Percentiles rank a stretch among this genome's conserved stretches.
phyloP scores from a whole-genome alignment of 208 protist species.

The Naegleria lovaniensis region DNA sequence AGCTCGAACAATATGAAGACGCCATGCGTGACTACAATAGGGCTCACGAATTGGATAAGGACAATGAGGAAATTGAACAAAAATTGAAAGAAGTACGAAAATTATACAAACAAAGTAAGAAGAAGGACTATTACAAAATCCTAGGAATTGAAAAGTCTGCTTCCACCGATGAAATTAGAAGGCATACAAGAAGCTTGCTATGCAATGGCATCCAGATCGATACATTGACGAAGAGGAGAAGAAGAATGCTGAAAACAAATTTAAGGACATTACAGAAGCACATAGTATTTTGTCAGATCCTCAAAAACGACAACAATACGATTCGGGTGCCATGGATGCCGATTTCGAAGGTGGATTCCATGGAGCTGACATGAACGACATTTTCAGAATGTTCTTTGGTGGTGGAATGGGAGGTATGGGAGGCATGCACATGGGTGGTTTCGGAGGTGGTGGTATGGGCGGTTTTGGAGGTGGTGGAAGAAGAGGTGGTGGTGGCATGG shows the following conservation, averaged over 20 bases:
- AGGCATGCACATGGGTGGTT: background rate
- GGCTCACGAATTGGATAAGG: conserved; percentile 60
- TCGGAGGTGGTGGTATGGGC: background rate
- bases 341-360: too few relatives aligned
- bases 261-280: conserved; percentile 68
- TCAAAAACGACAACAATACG: conserved; percentile 31
- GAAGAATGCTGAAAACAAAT: conserved; percentile 57
- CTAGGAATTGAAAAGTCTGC: conserved; percentile 59
- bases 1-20: conserved; percentile 72
- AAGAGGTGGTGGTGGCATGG: background rate
- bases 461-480: background rate
- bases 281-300: conserved; percentile 60
- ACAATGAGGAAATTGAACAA: conserved; percentile 39
- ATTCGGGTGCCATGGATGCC: conserved; percentile 19
- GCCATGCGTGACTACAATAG: conserved; percentile 72
- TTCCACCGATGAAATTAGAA: conserved; percentile 52
- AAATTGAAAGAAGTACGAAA: conserved; percentile 45
- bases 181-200: conserved; percentile 68
- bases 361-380: background rate
- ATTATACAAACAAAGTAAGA: conserved; percentile 54
- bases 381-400: conserved; percentile 14
- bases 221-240: conserved; percentile 52
- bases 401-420: conserved; percentile 12
- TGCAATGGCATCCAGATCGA: conserved; percentile 78
- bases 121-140: conserved; percentile 82